Percentiles rank a stretch among this genome's conserved stretches.
Evolutionary conservation across 177 flowering plant genomes (phyloP).

Genomic region (Vitis hybrid): DNA sequence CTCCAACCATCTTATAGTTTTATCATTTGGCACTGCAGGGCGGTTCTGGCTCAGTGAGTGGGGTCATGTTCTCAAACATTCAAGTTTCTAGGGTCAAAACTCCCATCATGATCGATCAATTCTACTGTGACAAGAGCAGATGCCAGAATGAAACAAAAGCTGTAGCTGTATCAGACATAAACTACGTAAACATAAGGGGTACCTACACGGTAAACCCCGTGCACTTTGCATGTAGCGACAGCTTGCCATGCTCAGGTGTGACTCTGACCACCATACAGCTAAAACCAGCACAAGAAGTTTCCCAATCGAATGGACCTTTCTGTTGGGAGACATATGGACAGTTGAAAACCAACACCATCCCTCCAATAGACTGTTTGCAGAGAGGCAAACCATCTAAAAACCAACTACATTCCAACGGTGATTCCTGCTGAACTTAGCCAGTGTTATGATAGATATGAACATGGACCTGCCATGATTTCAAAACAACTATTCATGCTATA

Average conservation of each 20-base stretch:
- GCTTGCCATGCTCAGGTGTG: slow-evolving; percentile 50
- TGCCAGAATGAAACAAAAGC: slow-evolving; percentile 64
- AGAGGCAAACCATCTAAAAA: slow-evolving; percentile 34
- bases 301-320: slow-evolving; percentile 32
- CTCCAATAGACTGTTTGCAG: slow-evolving; percentile 49
- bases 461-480: slow-evolving; percentile 11
- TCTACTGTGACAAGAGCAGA: slow-evolving; percentile 51
- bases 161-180: slow-evolving; percentile 56
- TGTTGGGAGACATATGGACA: slow-evolving; percentile 69
- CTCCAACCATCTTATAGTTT: not conserved
- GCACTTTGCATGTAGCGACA: slow-evolving; percentile 66
- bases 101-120: slow-evolving; percentile 77
- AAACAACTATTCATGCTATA: not conserved
- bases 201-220: slow-evolving; percentile 56
- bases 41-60: slow-evolving; percentile 65
- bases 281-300: slow-evolving; percentile 29
- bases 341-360: slow-evolving; percentile 36
- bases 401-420: slow-evolving; percentile 22
- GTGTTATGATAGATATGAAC: slow-evolving; percentile 8
- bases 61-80: slow-evolving; percentile 59
- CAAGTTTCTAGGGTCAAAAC: slow-evolving; percentile 53
- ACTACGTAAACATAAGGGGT: slow-evolving; percentile 54
- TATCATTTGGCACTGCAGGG: slow-evolving; percentile 43
- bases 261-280: slow-evolving; percentile 46
- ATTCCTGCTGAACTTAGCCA: slow-evolving; percentile 35